These are phyloP conservation scores for Kalaharituber pfeilii DNA, from an alignment of 2,329 filamentous ascomycete species.

Conservation along the genomic window DNA sequence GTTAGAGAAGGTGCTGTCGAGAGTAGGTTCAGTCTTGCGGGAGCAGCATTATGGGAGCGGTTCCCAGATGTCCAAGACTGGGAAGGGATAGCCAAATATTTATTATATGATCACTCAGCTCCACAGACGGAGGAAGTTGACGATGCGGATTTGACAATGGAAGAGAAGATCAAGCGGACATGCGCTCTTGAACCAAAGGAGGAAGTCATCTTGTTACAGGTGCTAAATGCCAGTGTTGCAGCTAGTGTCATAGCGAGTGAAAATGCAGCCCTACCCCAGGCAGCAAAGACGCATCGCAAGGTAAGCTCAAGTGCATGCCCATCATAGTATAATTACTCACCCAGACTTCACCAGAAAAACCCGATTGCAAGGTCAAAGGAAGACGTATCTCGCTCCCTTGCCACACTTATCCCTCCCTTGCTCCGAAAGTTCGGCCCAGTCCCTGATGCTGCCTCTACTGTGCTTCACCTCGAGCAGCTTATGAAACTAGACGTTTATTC, in stretches of 20 bases:
- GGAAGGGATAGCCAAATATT: conserved; percentile 75
- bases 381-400: conserved; percentile 34
- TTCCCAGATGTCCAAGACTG: conserved; percentile 68
- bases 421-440: conserved; percentile 88
- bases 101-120: conserved; percentile 77
- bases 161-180: conserved; percentile 48
- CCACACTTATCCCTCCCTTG: conserved; percentile 62
- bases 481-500: conserved; percentile 78
- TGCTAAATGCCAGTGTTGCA: conserved; percentile 68
- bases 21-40: conserved; percentile 69
- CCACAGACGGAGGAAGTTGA: conserved; percentile 35
- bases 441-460: conserved; percentile 67
- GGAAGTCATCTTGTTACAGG: conserved; percentile 70
- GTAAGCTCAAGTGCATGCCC: no score
- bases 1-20: conserved; percentile 50
- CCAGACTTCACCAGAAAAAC: no score
- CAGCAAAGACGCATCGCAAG: conserved; percentile 37
- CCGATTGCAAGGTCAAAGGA: conserved; percentile 7
- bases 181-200: conserved; percentile 59
- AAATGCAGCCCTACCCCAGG: conserved; percentile 46
- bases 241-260: conserved; percentile 42
- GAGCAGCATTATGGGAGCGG: conserved; percentile 68
- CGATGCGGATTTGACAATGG: conserved; percentile 39
- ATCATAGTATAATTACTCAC: no score
- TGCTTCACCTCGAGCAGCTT: conserved; percentile 69